These are phyloP conservation scores for Phyllosticta citriasiana DNA, from an alignment of 2,329 filamentous ascomycete genomes.

Conservation along the genomic window DNA sequence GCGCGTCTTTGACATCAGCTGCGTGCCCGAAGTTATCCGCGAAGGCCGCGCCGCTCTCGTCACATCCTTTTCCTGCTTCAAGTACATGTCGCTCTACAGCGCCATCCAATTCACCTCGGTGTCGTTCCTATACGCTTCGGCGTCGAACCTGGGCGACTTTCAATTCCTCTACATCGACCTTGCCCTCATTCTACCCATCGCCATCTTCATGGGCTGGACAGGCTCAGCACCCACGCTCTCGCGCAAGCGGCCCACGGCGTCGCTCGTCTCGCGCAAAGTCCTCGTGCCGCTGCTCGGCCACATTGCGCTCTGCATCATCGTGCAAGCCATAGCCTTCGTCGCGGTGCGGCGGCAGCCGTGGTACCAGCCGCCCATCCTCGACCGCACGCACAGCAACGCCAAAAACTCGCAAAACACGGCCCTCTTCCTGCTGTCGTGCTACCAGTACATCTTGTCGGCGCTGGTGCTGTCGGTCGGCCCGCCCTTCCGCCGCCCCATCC, in stretches of 20 bases:
- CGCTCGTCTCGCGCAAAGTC: slow-evolving; percentile 86
- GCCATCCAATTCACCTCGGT: slow-evolving; percentile 99
- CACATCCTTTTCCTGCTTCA: slow-evolving; percentile 99
- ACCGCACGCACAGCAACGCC: slow-evolving; percentile 72
- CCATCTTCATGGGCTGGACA: slow-evolving; percentile 98
- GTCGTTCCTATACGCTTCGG: slow-evolving; percentile 88
- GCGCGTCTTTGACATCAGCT: slow-evolving; percentile 89
- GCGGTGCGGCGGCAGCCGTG: slow-evolving; percentile 70
- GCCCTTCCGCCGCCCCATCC: slow-evolving; percentile 75
- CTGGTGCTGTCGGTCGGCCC: slow-evolving; percentile 84
- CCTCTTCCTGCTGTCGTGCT: slow-evolving; percentile 82
- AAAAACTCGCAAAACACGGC: slow-evolving; percentile 90
- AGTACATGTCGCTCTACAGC: slow-evolving; percentile 98
- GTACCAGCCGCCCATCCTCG: slow-evolving; percentile 70
- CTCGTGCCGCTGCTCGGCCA: slow-evolving; percentile 82
- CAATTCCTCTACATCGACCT: slow-evolving; percentile 97
- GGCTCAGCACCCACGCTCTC: slow-evolving; percentile 69
- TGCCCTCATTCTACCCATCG: slow-evolving; percentile 83
- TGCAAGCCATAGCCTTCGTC: slow-evolving; percentile 66
- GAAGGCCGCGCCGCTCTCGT: slow-evolving; percentile 91
- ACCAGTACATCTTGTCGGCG: slow-evolving; percentile 87
- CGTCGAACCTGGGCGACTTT: slow-evolving; percentile 92
- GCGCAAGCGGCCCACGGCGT: slow-evolving; percentile 80
- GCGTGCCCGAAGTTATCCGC: slow-evolving; percentile 83
- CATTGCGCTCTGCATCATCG: slow-evolving; percentile 66